Evolutionary conservation across 1,139 yeast genomes (phyloP), one percentile per base, ranked within the genome.

Genomic region (Taiozyma sp.): DNA sequence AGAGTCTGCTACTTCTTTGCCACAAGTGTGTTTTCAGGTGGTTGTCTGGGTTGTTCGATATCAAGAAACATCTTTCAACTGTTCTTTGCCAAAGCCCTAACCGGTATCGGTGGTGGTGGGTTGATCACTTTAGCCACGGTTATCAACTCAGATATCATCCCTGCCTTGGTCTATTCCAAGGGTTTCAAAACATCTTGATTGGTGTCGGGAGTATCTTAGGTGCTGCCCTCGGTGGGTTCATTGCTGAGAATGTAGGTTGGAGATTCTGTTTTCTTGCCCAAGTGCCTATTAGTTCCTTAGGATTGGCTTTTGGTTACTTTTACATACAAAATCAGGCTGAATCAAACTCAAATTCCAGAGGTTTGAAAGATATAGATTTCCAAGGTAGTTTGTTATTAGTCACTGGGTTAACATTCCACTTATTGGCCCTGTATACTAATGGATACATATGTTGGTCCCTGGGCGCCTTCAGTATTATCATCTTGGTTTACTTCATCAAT

Each of bases 161-260:
- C 84, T 4, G 60, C 78, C 49, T 67, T 51, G 83, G 84, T 5
- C 62, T 80, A n/a, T 79, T 69, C 58, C 84, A 80, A 62, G 85
- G 85, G 1, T 60, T 79, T 44, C 85, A 83, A 43, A 84, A 82
- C 60, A 71, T 83, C 29, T 76, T 78, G 45, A 80, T 71, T 58
- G 88, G 87, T 2, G 57, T 79, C 39, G 91, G 91, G 5, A 78
- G 84, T 13, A 82, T 84, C 2, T 68, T 79, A 8, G 89, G 89
- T 30, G 89, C 89, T 12, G 71, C 81, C 1, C 61, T 79, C 44
- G 86, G 96, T 38, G 96, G 96, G 4, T 60, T 79, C 43, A 69
- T 88, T 29, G 79, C 92, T 22, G 85, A 84, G 51, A 57, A 62
- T 22, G 74, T 80, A 54, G 95, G 96, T 27, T 89, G 96, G 96